These are phyloP conservation scores for Chaetomium fimeti DNA, from an alignment of 495 filamentous ascomycete species.

Conservation along the genomic window DNA sequence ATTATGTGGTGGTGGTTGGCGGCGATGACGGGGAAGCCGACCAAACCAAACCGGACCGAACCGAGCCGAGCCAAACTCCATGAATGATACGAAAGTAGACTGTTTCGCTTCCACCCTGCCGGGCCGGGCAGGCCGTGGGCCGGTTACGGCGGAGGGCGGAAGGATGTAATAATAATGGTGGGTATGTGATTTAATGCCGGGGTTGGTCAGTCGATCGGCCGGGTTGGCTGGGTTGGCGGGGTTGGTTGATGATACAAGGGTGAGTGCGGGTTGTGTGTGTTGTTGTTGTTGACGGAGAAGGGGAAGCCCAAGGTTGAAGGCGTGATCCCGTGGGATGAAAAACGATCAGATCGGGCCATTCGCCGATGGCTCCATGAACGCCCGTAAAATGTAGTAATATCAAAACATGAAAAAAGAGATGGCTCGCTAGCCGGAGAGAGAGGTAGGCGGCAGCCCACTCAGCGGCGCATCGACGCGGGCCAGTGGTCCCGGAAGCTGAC, in stretches of 20 bases:
- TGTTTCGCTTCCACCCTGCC: background rate
- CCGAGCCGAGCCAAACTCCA: background rate
- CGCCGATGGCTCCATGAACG: conserved; percentile 13
- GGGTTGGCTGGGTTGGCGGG: background rate
- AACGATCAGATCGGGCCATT: background rate
- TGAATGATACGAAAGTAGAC: background rate
- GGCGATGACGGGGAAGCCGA: background rate
- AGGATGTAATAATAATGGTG: background rate
- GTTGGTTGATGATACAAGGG: background rate
- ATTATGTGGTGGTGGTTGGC: background rate
- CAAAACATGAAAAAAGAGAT: background rate
- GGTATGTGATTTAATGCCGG: background rate
- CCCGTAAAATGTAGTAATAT: background rate
- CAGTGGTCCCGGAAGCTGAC: conserved; percentile 51
- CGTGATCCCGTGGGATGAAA: background rate
- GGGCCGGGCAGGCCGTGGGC: background rate
- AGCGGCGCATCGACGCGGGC: conserved; percentile 36
- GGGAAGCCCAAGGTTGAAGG: no score
- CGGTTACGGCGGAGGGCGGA: background rate
- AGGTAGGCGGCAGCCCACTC: conserved; percentile 4
- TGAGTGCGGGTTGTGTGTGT: background rate
- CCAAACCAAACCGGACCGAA: background rate
- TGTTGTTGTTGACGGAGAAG: background rate
- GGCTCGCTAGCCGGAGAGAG: background rate
- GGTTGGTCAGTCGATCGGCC: background rate